phyloP scores from a whole-genome alignment of 768 basidiomycete genomes.

The Tylopilus sp. region DNA sequence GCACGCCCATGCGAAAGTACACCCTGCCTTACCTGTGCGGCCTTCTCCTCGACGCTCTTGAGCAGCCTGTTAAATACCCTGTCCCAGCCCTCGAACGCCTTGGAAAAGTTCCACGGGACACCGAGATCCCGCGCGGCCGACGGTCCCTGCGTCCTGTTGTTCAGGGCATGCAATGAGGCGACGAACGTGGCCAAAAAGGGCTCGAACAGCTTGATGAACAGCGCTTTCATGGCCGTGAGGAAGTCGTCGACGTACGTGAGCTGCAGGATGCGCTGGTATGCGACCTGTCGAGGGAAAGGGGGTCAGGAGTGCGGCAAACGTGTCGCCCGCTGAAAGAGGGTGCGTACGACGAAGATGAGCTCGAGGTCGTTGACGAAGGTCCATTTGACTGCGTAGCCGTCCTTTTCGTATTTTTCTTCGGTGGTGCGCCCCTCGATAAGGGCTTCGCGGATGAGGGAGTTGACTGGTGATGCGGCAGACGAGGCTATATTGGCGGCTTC shows the following conservation, averaged over 20 bases:
- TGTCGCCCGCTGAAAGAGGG: not conserved
- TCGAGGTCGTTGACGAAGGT: constrained; percentile 93
- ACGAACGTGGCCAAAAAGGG: constrained; percentile 83
- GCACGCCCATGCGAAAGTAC: not conserved
- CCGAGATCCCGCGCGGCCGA: constrained; percentile 35
- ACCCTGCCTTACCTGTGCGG: constrained; percentile 51
- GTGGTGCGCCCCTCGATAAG: constrained; percentile 86
- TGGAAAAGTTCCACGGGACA: constrained; percentile 62
- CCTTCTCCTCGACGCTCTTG: constrained; percentile 70
- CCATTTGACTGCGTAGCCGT: constrained; percentile 94
- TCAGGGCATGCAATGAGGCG: constrained; percentile 71
- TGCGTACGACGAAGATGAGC: constrained; percentile 89
- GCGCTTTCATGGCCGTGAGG: constrained; percentile 68
- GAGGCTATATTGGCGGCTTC: constrained; percentile 66
- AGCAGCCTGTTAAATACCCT: constrained; percentile 73
- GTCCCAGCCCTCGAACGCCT: constrained; percentile 80
- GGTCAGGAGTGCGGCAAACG: not conserved
- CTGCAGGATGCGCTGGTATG: constrained; percentile 94
- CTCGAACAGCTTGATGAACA: constrained; percentile 85
- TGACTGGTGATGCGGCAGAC: constrained; percentile 78
- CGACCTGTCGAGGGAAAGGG: constrained; percentile 53
- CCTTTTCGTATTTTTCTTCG: constrained; percentile 86
- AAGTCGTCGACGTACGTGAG: constrained; percentile 92
- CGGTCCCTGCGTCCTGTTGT: constrained; percentile 36
- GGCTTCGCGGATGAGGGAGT: constrained; percentile 84